Evolutionary conservation across 495 filamentous ascomycete genomes (phyloP), one percentile per base, ranked within the genome.

Genomic region (Penicillium herquei): DNA sequence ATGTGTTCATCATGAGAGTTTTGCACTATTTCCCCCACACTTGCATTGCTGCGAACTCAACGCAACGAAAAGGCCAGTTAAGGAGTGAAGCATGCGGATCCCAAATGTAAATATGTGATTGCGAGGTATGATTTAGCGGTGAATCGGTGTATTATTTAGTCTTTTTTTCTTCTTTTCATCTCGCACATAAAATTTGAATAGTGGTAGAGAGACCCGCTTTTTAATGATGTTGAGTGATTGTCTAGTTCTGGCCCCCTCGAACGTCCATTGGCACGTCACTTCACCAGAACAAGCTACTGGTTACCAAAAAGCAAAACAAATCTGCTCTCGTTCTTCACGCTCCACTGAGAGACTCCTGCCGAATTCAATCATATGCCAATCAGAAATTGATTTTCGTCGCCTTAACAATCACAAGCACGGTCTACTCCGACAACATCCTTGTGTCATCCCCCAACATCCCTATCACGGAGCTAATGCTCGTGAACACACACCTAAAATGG

Each of bases 81-180:
- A 16, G 21, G 11, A 46, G 31, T 42, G 21, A 35, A 21, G n/a
- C 21, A 21, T 35, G 16, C 4, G 16, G 51, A 54, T 54, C 51
- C 30, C 42, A 39, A 41, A 53, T 53, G 51, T 53, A 54, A 37
- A 37, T 37, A 8, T 46, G 18, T n/a, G 43, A 46, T n/a, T 33
- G 43, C 43, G 8, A 46, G 13, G 34, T 13, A 37, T 6, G 42
- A 44, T 46, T 32, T 26, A 46, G 43, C 43, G 43, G 43, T 46
- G 43, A 31, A 46, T 46, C 43, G 43, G 43, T 46, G 43, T 46
- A 46, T 46, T 3, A 31, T 31, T 31, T 14, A 52, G 21, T 44
- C 12, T 12, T 17, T 40, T 50, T 34, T 37, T 40, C 13, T 50
- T 12, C 33, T 26, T 12, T 43, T 44, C 13, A 11, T 44, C 43